Evolutionary conservation across 768 basidiomycete species (phyloP), one percentile per base, ranked within the genome.

Genomic region (Suillus brevipes): DNA sequence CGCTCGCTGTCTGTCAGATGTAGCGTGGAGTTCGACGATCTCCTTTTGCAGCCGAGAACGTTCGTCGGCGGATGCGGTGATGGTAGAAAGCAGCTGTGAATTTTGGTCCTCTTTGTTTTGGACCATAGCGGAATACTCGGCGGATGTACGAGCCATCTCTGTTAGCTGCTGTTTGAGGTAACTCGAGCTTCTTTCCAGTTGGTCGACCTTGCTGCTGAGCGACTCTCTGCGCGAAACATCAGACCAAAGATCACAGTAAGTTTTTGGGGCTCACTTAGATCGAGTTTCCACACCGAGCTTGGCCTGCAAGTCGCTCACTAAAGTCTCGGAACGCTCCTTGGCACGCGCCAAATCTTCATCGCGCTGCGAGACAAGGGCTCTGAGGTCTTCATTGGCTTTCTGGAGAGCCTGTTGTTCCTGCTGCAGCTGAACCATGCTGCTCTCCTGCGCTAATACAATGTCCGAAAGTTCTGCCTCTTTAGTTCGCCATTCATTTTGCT

Each of bases 81-180:
- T 73, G 52, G 92, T 86, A 9, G 81, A 72, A 0, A 79, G 72
- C 25, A 94, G 78, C 12, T 81, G 77, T 5, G 79, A 70, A n/a
- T 91, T 82, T 28, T 91, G 88, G 3, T 86, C 84, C 55, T 95
- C 94, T 75, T 91, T 93, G 77, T 83, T 85, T 79, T 89, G 84
- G 70, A 95, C 86, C 80, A 89, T 87, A 18, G 78, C 79, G 8
- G 92, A 88, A 67, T 90, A 90, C 23, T 95, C 93, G 3, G 85
- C 87, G 14, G 89, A 84, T 2, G 90, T 89, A 31, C 90, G 85
- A n/a, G 87, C 83, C 69, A 97, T 78, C 72, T 95, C 91, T 1
- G 87, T 81, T 1, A 94, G 81, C 69, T 97, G 92, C 50, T 89
- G 88, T 72, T 90, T 92, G 10, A 87, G 79, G 52, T 89, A 86